phyloP scores from a whole-genome alignment of 257 asterid genomes.

The Sherardia arvensis region DNA sequence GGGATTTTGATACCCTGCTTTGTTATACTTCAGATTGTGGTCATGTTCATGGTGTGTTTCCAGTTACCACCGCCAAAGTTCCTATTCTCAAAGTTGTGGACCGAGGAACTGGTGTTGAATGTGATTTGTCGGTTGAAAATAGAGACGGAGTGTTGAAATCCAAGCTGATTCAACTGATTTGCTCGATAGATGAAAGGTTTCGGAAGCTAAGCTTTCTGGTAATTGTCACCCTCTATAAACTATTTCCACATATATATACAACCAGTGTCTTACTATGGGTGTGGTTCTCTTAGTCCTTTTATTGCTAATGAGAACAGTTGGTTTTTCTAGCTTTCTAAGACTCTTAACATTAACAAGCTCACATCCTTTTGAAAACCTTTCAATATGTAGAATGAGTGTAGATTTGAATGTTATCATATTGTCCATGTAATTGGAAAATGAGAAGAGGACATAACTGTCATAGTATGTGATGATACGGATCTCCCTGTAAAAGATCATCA shows the following conservation, averaged over 20 bases:
- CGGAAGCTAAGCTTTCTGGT: slow-evolving; percentile 87
- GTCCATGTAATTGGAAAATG: neutral
- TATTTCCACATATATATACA: too few relatives aligned
- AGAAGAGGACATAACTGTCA: too few relatives aligned
- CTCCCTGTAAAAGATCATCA: neutral
- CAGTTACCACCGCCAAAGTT: slow-evolving; percentile 74
- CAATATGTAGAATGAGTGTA: neutral
- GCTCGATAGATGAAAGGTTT: slow-evolving; percentile 82
- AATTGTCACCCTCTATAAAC: slow-evolving; percentile 18
- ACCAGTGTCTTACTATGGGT: neutral
- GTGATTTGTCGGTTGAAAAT: slow-evolving; percentile 94
- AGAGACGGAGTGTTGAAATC: slow-evolving; percentile 88
- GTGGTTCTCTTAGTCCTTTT: too few relatives aligned
- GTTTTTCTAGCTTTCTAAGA: too few relatives aligned
- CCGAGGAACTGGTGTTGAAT: slow-evolving; percentile 88
- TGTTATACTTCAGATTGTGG: slow-evolving; percentile 49
- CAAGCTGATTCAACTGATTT: slow-evolving; percentile 49
- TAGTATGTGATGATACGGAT: too few relatives aligned
- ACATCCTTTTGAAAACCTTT: too few relatives aligned
- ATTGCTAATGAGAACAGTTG: too few relatives aligned
- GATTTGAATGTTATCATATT: neutral
- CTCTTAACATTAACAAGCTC: too few relatives aligned
- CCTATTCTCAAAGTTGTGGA: slow-evolving; percentile 88
- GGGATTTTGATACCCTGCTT: too few relatives aligned
- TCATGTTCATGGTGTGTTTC: slow-evolving; percentile 71